phyloP scores from a whole-genome alignment of 2,329 filamentous ascomycete genomes.

The Chaetomium olivaceum region DNA sequence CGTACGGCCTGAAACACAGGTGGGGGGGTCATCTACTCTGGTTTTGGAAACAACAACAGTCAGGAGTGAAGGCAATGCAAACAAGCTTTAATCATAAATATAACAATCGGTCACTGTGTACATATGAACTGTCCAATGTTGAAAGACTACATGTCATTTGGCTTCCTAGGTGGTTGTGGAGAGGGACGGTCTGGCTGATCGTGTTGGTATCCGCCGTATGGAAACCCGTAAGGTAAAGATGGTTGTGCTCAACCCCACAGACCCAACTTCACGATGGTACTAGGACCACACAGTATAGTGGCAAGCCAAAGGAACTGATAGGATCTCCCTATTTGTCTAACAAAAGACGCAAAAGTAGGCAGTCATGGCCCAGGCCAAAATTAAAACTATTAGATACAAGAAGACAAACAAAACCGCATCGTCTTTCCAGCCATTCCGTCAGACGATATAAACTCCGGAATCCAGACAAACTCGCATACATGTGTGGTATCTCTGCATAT shows the following conservation, averaged over 20 bases:
- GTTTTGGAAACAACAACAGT: no score
- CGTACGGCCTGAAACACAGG: not conserved
- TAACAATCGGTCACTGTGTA: not conserved
- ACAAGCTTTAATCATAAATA: not conserved
- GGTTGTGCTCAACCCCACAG: no score
- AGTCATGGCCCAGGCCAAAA: not conserved
- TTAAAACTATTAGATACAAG: constrained; percentile 2
- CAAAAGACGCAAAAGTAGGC: not conserved
- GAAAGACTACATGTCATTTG: not conserved
- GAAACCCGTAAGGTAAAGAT: not conserved
- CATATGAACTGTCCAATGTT: not conserved
- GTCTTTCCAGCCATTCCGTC: not conserved
- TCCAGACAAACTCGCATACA: not conserved
- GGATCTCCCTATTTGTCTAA: not conserved
- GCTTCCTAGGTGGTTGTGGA: not conserved
- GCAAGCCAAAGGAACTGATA: not conserved
- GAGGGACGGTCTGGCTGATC: not conserved
- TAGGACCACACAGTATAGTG: not conserved
- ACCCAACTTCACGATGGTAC: not conserved
- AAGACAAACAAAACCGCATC: not conserved
- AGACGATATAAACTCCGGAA: constrained; percentile 3
- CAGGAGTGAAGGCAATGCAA: not conserved
- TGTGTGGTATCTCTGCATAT: constrained; percentile 18
- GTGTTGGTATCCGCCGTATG: not conserved
- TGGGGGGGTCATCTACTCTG: not conserved